Evolutionary conservation across 345 rosid species (phyloP).

Genomic region (Citrus mangshanensis): DNA sequence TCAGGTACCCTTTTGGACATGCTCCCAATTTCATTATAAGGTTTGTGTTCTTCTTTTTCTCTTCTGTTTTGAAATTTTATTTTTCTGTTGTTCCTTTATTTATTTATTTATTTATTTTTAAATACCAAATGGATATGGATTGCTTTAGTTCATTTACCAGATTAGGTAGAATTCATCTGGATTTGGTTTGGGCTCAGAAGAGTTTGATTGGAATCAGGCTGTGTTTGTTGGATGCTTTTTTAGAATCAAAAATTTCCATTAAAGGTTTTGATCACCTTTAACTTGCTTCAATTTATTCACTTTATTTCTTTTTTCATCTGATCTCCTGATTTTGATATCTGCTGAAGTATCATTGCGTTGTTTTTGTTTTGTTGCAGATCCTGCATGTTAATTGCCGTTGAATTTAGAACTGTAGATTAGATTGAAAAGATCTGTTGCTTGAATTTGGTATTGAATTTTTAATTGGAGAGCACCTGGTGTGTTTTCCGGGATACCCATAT

Average conservation of each 20-base stretch:
- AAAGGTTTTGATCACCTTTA: slow-evolving; percentile 14
- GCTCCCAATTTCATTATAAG: background rate
- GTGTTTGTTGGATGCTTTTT: slow-evolving; percentile 1
- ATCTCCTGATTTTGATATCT: background rate
- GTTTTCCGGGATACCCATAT: background rate
- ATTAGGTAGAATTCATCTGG: slow-evolving; percentile 12
- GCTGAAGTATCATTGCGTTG: background rate
- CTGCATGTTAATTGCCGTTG: slow-evolving; percentile 4
- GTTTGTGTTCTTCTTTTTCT: background rate
- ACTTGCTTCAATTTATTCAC: background rate
- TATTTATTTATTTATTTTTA: background rate
- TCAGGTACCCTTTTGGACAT: background rate
- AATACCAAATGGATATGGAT: slow-evolving; percentile 14
- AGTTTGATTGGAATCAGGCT: slow-evolving; percentile 4
- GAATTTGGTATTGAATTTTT: background rate
- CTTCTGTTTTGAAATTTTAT: background rate
- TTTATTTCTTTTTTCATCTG: background rate
- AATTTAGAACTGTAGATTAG: background rate
- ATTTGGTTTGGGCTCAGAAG: slow-evolving; percentile 6
- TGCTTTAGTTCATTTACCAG: slow-evolving; percentile 9
- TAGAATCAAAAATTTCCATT: slow-evolving; percentile 12
- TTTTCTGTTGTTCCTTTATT: background rate
- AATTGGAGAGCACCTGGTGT: slow-evolving; percentile 1
- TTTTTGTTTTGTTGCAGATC: background rate
- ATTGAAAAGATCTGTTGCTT: slow-evolving; percentile 7